Percentiles rank a stretch among this genome's conserved stretches.
phyloP scores from a whole-genome alignment of 169 alveolate species.

The Plasmodium gaboni region DNA sequence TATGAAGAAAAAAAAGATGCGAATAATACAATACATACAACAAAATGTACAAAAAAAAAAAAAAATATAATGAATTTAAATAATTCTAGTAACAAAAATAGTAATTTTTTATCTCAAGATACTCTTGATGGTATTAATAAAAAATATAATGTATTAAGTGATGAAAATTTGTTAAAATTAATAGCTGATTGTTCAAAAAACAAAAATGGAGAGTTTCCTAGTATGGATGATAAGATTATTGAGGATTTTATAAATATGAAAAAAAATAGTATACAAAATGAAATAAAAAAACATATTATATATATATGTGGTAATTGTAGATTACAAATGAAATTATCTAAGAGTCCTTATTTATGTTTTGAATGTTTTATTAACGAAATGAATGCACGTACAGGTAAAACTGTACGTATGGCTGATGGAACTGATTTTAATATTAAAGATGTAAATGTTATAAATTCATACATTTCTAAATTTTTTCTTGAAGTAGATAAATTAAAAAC shows the following conservation, averaged over 20 bases:
- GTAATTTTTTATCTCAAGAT: neutral
- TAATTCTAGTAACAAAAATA: neutral
- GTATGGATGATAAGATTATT: conserved; percentile 30
- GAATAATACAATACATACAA: too few species aligned
- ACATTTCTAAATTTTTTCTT: conserved; percentile 22
- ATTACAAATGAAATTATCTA: conserved; percentile 40
- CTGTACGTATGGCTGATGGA: neutral
- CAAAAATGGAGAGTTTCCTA: conserved; percentile 4
- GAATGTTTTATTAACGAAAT: conserved; percentile 48
- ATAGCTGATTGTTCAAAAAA: conserved; percentile 21
- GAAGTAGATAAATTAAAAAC: conserved; percentile 33
- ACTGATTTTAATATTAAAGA: conserved; percentile 6
- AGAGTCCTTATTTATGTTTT: conserved; percentile 28
- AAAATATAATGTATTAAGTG: conserved; percentile 12
- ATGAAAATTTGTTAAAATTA: conserved; percentile 24
- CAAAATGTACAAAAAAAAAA: neutral
- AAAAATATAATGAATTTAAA: neutral
- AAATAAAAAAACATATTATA: conserved; percentile 9
- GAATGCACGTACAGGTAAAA: conserved; percentile 11
- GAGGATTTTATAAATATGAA: conserved; percentile 37
- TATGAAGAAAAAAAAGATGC: neutral
- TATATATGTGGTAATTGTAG: conserved; percentile 48
- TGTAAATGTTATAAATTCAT: conserved; percentile 23
- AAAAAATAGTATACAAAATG: conserved; percentile 6
- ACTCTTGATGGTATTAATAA: neutral